These are phyloP conservation scores for Benincasa hispida DNA, from an alignment of 306 rosid genomes.

Conservation along the genomic window DNA sequence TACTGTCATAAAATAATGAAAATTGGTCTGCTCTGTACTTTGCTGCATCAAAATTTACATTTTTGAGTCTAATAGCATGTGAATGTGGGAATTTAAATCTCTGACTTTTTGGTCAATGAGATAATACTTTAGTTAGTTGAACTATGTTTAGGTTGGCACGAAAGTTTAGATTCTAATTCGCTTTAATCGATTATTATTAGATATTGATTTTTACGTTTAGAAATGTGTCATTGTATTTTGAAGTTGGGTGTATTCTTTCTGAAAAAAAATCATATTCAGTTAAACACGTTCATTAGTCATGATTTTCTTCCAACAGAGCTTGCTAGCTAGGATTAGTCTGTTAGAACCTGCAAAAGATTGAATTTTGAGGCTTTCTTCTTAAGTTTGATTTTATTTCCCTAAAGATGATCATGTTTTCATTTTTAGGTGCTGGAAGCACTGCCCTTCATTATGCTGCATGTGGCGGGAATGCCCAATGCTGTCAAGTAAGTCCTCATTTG, in stretches of 20 bases:
- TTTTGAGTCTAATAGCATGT: background rate
- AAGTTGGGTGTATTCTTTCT: background rate
- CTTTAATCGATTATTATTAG: no score
- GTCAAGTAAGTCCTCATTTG: conserved; percentile 47
- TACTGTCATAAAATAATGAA: background rate
- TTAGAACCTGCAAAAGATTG: background rate
- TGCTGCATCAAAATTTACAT: background rate
- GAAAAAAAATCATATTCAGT: background rate
- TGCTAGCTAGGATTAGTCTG: background rate
- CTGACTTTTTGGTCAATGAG: background rate
- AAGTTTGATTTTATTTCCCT: background rate
- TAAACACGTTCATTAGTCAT: background rate
- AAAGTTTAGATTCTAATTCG: background rate
- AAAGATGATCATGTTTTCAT: background rate
- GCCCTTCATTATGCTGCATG: conserved; percentile 96
- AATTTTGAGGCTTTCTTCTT: background rate
- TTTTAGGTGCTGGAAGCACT: conserved; percentile 85
- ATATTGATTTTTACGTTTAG: background rate
- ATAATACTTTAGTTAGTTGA: background rate
- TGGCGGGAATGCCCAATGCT: conserved; percentile 91
- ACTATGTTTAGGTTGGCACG: background rate
- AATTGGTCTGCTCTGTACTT: background rate
- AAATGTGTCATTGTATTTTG: background rate
- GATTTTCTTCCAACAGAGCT: background rate
- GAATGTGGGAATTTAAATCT: background rate